These are phyloP conservation scores for Gossypium trilobum DNA, from an alignment of 441 rosid species.

Conservation along the genomic window DNA sequence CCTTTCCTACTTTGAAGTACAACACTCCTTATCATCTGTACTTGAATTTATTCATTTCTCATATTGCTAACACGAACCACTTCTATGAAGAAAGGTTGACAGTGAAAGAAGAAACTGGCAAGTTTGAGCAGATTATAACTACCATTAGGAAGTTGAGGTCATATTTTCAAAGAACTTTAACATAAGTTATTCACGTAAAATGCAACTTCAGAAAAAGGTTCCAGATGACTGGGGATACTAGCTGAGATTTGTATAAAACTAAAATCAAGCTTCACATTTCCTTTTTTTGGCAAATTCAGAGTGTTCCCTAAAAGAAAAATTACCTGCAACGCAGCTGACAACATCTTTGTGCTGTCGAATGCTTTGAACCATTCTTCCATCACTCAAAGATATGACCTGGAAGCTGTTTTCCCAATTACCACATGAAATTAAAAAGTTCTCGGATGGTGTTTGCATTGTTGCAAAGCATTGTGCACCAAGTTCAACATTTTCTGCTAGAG, in stretches of 20 bases:
- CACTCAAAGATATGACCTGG: slow-evolving; percentile 74
- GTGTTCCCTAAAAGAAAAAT: slow-evolving; percentile 3
- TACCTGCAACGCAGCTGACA: slow-evolving; percentile 99
- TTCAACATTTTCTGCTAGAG: slow-evolving; percentile 71
- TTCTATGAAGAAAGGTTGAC: neutral
- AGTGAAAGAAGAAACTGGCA: neutral
- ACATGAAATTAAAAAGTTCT: slow-evolving; percentile 79
- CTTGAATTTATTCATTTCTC: neutral
- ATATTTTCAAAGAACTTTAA: neutral
- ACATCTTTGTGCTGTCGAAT: slow-evolving; percentile 93
- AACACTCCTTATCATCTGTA: neutral
- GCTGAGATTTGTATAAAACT: neutral
- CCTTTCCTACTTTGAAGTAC: neutral
- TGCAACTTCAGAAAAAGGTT: neutral
- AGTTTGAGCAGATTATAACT: neutral
- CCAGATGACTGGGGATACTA: neutral
- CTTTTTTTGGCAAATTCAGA: neutral
- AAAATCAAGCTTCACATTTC: neutral
- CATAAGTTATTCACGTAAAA: neutral
- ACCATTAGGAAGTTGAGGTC: neutral
- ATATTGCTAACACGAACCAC: neutral
- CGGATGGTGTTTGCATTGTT: slow-evolving; percentile 62
- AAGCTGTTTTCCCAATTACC: slow-evolving; percentile 99
- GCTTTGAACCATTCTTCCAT: slow-evolving; percentile 94
- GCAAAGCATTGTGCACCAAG: slow-evolving; percentile 80